phyloP scores from a whole-genome alignment of 202 grass and related monocot genomes.

The Panicum virgatum region DNA sequence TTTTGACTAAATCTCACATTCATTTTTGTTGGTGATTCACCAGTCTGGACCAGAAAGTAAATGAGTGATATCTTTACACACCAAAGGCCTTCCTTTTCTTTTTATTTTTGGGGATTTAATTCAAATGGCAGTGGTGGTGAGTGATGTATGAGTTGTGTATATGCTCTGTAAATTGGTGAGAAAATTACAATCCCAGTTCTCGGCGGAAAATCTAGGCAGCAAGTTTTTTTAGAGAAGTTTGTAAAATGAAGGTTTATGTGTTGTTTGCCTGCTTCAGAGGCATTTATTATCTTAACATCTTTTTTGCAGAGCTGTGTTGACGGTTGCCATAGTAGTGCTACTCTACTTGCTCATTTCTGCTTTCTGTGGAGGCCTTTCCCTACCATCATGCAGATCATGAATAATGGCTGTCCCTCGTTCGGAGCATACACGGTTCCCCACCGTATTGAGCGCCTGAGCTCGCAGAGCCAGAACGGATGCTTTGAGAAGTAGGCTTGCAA shows the following conservation, averaged over 20 bases:
- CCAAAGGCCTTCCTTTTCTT: neutral
- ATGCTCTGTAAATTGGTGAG: neutral
- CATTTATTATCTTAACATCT: conserved; percentile 6
- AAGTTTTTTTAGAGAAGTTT: neutral
- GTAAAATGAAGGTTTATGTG: neutral
- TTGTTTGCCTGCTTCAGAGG: neutral
- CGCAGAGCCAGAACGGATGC: neutral
- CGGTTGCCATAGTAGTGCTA: conserved; percentile 68
- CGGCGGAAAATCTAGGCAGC: neutral
- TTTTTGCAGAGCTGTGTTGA: conserved; percentile 72
- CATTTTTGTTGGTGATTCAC: neutral
- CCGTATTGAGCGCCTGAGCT: neutral
- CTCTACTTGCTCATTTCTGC: conserved; percentile 91
- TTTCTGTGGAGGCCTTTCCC: conserved; percentile 80
- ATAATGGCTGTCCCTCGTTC: neutral
- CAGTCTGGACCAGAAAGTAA: neutral
- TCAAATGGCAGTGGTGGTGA: neutral
- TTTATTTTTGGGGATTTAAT: neutral
- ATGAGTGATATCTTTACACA: neutral
- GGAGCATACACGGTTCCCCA: neutral
- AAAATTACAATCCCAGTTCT: neutral
- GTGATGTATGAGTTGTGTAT: neutral
- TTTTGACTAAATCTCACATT: neutral
- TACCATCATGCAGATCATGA: conserved; percentile 78
- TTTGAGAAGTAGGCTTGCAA: neutral